Percentiles rank a stretch among this genome's conserved stretches.
These are phyloP conservation scores for Mortierella sp. DNA, from an alignment of 371 early-diverging fungal species.

Conservation along the genomic window DNA sequence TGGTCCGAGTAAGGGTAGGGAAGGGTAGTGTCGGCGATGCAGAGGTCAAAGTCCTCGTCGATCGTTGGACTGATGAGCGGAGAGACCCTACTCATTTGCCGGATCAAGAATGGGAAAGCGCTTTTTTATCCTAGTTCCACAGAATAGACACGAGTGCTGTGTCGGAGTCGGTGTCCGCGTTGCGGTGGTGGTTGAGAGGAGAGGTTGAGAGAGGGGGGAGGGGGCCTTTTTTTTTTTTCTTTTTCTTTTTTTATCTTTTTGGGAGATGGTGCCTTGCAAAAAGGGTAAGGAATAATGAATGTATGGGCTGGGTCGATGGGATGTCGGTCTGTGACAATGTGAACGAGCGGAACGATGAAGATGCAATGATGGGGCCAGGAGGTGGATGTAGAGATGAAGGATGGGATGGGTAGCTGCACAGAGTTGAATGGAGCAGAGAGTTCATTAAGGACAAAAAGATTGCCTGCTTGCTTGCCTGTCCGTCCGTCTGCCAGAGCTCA, in stretches of 20 bases:
- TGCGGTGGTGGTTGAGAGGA: not conserved
- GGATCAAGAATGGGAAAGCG: not conserved
- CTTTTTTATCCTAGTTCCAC: too few species aligned
- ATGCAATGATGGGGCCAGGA: too few species aligned
- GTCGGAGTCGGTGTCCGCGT: conserved; percentile 4
- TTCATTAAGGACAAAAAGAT: too few species aligned
- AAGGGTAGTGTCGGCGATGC: conserved; percentile 51
- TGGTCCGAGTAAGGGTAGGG: conserved; percentile 52
- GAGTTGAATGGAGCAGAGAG: too few species aligned
- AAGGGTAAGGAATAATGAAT: not conserved
- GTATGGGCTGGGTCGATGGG: not conserved
- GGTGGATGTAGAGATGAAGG: too few species aligned
- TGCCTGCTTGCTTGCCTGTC: too few species aligned
- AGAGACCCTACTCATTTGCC: conserved; percentile 31
- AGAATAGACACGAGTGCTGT: too few species aligned
- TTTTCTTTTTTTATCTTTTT: too few species aligned
- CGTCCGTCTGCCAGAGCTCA: too few species aligned
- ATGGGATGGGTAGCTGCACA: too few species aligned
- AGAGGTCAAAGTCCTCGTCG: conserved; percentile 52
- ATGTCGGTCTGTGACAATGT: not conserved
- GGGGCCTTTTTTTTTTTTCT: too few species aligned
- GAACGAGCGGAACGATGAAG: not conserved
- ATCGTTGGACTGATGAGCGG: conserved; percentile 28
- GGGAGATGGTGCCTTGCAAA: too few species aligned
- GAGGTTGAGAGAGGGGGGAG: not conserved